Conservation (phyloP, 208 protist species). For the Acanthamoeba healyi region DNA sequence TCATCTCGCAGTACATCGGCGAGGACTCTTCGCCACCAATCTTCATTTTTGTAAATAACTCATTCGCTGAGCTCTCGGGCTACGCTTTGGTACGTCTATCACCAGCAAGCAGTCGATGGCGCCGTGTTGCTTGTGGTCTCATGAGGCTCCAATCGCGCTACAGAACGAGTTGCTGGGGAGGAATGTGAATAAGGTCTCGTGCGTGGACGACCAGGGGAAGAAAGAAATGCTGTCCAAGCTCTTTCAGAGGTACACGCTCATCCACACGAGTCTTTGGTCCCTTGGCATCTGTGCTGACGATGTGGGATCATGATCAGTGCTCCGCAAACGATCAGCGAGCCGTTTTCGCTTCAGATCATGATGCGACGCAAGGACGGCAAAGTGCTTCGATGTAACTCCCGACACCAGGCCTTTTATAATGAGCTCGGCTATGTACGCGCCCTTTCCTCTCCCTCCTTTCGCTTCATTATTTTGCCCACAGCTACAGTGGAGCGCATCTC, state of each 20-base stretch:
- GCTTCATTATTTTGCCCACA: neutral
- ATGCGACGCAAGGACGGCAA: conserved; percentile 44
- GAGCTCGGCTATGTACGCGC: conserved; percentile 44
- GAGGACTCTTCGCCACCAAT: conserved; percentile 49
- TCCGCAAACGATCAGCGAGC: conserved; percentile 62
- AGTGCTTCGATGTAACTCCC: neutral
- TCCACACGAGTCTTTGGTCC: neutral
- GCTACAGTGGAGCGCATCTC: neutral
- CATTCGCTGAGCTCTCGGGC: conserved; percentile 40
- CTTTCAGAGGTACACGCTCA: conserved; percentile 4
- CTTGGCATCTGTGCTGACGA: neutral
- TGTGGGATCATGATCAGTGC: neutral
- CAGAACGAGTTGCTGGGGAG: conserved; percentile 37
- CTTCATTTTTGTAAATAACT: conserved; percentile 66
- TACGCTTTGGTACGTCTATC: neutral
- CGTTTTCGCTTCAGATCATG: conserved; percentile 27
- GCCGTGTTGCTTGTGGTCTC: neutral
- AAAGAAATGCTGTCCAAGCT: conserved; percentile 38
- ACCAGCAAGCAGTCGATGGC: neutral
- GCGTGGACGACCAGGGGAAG: neutral
- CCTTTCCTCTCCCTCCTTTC: no score
- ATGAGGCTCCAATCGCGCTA: neutral
- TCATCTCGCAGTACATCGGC: conserved; percentile 61
- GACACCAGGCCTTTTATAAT: conserved; percentile 55
- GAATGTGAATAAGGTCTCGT: conserved; percentile 40